Base-by-base conservation (phyloP, 768 basidiomycete genomes). In the Hysterangium stoloniferum region DNA sequence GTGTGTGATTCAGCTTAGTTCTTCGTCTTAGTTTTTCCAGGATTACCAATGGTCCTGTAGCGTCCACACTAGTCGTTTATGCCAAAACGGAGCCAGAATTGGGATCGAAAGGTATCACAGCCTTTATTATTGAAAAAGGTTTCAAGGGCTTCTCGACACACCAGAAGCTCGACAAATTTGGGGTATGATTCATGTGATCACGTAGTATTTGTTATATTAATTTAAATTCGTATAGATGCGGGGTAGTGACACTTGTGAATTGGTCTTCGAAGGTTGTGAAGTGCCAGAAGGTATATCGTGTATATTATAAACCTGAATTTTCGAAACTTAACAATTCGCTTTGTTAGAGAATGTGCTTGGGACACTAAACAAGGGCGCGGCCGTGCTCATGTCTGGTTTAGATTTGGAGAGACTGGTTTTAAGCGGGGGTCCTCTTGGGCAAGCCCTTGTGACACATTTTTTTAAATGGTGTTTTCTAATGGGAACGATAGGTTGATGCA, bases 41-140 rank as follows among this genome's bases (percentile, higher is more conserved):
- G 91, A 95, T 95, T 62, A 95, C 92, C 12, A 96, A 97, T 64
- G 93, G 94, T 2, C 92, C 93, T 1, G 72, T 81, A 28, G 93
- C 93, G 4, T 91, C 89, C 15, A 94, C 91, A 0, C 73, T 95
- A 12, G 83, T 97, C 5, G 87, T 96, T 4, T 97, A 97, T 64
- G 93, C 93, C 13, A 93, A 92, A 68, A 89, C 90, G 4, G 73
- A 77, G 12, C 87, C 86, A 0, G 70, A 80, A 35, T 78, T 78
- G 57, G 83, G 80, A 13, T 85, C 87, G 15, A 93, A 86, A 62
- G 91, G 93, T 19, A 91, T 96, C 56, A 95, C 93, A 0, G 79
- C 93, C 0, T 96, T 96, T 65, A 81, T 96, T 56, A 72, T 97
- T 54, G 91, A 95, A 68, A 84, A 78, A 38, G 81, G 69, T 6